Base-by-base conservation (phyloP, 106 monocot genomes). In the Platanthera guangdongensis region DNA sequence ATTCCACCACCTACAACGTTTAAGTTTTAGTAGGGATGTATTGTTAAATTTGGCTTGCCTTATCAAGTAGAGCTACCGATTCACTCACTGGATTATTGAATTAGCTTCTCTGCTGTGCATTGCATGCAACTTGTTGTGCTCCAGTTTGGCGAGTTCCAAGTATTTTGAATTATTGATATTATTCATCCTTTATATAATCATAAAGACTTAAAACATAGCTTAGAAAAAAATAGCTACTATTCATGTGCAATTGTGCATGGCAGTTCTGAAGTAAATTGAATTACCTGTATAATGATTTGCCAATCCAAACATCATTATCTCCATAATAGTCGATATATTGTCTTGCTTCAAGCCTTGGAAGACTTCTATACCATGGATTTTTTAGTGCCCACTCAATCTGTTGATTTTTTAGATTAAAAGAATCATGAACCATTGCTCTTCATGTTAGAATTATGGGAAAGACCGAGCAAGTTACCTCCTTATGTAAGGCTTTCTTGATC, bases 91-190 rank as follows among this genome's bases (percentile, higher is more conserved):
- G 10, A 78, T 46, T 50, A 82, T 54, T 9, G 68, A 82, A 39
- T 82, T 13, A 16, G 63, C 78, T 73, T 82, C 82, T 28, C 19
- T 52, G 32, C 15, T 78, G 82, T 82, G 62, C 16, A 77, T 57
- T 0, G 5, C 18, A 50, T 82, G 82, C 49, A 78, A 39, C 19
- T 52, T 73, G 73, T 82, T 82, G 53, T 78, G 78, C 51, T 82
- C 82, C 51, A 82, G 47, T 51, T 82, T 82, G 28, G 78, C 82
- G 47, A 78, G 82, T 65, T 82, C 73, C 63, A 82, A 21, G 53
- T 82, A 78, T 53, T 68, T 82, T 22, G 82, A 72, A 57, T 78
- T 77, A 64, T 82, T 82, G 2, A 82, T 72, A 78, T 78, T 78
- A 28, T 74, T 74, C 78, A 78, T 78, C 78, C 82, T 82, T 49